Percentiles rank a stretch among this genome's conserved stretches.
phyloP scores from a whole-genome alignment of 208 protist genomes.

The Acanthamoeba castellanii region DNA sequence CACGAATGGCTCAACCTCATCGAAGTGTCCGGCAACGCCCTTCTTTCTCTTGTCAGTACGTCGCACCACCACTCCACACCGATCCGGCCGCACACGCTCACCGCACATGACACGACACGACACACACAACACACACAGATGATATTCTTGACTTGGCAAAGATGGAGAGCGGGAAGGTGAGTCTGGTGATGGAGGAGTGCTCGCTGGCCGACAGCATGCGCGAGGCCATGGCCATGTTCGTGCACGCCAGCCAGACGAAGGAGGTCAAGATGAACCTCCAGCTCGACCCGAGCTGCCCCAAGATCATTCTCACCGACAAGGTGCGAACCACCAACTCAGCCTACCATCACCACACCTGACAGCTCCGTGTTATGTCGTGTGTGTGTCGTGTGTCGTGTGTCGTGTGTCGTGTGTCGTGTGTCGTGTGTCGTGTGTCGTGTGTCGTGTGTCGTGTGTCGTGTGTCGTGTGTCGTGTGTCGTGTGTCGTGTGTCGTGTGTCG shows the following conservation, averaged over 20 bases:
- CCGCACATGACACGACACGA: no score
- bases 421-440: no score
- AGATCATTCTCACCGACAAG: not conserved
- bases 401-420: no score
- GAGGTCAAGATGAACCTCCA: not conserved
- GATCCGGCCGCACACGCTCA: no score
- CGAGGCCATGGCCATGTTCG: not conserved
- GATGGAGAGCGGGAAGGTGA: not conserved
- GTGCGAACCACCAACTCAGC: not conserved
- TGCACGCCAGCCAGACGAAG: constrained; percentile 25
- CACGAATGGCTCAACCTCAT: not conserved
- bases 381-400: no score
- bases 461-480: no score
- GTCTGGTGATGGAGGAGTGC: not conserved
- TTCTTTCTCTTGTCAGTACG: not conserved
- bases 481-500: no score
- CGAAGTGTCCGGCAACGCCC: not conserved
- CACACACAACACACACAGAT: not conserved
- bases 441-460: no score
- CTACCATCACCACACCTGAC: not conserved
- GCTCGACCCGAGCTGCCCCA: not conserved
- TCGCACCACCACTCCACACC: not conserved
- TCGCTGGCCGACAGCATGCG: not conserved
- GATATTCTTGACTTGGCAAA: not conserved
- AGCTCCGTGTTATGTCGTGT: no score